Conservation (phyloP, 2,329 filamentous ascomycete genomes). For the Alternaria sp. region DNA sequence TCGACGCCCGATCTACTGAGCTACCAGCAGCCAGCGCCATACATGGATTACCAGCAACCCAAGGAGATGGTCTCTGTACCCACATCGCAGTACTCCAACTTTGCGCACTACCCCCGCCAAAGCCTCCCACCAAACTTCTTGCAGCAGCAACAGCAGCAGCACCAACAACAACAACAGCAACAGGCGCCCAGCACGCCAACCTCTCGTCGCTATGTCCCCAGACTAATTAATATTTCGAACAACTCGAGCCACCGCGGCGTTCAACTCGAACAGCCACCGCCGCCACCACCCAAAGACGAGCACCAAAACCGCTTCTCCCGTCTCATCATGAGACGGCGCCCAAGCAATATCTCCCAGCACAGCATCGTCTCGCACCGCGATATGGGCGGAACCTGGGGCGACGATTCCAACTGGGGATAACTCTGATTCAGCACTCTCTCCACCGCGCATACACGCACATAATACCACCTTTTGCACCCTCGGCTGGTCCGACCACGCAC, state of each 20-base stretch:
- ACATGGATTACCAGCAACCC: conserved; percentile 40
- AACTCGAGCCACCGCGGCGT: conserved; percentile 33
- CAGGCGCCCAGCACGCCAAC: conserved; percentile 16
- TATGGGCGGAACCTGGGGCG: conserved; percentile 41
- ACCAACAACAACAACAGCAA: conserved; percentile 9
- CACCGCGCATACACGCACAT: not conserved
- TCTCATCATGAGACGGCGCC: conserved; percentile 44
- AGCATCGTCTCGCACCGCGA: conserved; percentile 41
- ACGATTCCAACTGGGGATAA: conserved; percentile 46
- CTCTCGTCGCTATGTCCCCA: conserved; percentile 42
- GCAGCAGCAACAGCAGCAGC: conserved; percentile 25
- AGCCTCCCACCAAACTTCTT: conserved; percentile 46
- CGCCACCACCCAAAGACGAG: conserved; percentile 46
- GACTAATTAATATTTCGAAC: conserved; percentile 44
- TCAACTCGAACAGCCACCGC: conserved; percentile 41
- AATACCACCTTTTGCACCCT: conserved; percentile 6
- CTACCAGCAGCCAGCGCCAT: conserved; percentile 40
- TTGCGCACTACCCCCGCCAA: conserved; percentile 43
- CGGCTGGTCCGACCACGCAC: conserved; percentile 37
- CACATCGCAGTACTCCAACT: conserved; percentile 44
- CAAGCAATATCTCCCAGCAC: conserved; percentile 48
- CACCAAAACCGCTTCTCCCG: conserved; percentile 43
- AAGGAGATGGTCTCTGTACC: conserved; percentile 43
- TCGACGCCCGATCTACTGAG: conserved; percentile 43
- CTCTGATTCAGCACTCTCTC: not conserved